Evolutionary conservation across 1,284 basidiomycete genomes (phyloP).

Genomic region (Gymnopus androsaceus): DNA sequence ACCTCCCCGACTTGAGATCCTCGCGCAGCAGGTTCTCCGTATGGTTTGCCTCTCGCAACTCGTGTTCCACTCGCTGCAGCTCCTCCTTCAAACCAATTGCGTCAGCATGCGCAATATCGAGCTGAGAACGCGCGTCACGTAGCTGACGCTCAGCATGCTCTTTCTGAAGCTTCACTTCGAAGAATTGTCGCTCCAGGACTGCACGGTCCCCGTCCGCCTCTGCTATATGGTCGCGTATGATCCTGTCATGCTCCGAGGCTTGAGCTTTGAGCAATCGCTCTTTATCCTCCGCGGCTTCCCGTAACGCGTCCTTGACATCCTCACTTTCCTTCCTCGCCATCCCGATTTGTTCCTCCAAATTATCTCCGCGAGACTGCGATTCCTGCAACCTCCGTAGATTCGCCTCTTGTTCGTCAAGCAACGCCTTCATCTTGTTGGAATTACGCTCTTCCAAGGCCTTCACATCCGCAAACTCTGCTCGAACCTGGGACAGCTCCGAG

Average conservation of each 20-base stretch:
- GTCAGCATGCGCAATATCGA: conserved; percentile 64
- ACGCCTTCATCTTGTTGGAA: conserved; percentile 57
- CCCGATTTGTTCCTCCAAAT: conserved; percentile 72
- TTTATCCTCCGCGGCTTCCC: conserved; percentile 69
- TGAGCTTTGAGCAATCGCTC: conserved; percentile 74
- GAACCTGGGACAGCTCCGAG: conserved; percentile 67
- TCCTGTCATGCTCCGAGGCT: conserved; percentile 79
- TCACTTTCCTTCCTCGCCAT: conserved; percentile 67
- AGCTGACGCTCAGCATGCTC: conserved; percentile 61
- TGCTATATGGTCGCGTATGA: conserved; percentile 84
- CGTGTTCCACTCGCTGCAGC: conserved; percentile 67
- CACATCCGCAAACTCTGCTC: conserved; percentile 71
- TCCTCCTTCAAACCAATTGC: conserved; percentile 70
- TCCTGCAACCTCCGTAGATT: conserved; percentile 73
- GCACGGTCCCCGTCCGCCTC: conserved; percentile 91
- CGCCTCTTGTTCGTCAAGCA: conserved; percentile 74
- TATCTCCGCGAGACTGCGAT: conserved; percentile 69
- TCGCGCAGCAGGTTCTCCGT: conserved; percentile 64
- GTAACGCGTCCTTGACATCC: conserved; percentile 65
- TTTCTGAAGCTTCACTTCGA: conserved; percentile 67
- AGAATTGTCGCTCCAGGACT: conserved; percentile 85
- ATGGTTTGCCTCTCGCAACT: conserved; percentile 62
- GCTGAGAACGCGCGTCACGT: conserved; percentile 58
- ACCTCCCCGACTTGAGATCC: conserved; percentile 59
- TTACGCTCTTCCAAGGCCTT: conserved; percentile 71